These are phyloP conservation scores for Chlorophyllum brunneum DNA, from an alignment of 768 basidiomycete genomes.

Conservation along the genomic window DNA sequence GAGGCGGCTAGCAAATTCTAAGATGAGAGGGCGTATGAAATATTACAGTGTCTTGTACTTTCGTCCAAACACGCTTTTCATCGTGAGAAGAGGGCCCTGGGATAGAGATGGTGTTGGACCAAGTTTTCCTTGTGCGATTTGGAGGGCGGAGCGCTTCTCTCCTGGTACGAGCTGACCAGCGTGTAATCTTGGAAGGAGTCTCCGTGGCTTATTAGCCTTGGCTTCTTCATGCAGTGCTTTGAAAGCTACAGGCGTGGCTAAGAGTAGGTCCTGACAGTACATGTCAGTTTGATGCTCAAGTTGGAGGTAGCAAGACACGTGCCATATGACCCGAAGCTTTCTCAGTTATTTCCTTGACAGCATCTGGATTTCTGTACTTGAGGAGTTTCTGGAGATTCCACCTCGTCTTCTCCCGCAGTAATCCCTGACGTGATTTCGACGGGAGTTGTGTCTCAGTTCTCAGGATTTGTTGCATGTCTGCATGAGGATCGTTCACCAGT, in stretches of 20 bases:
- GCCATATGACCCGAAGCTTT: constrained; percentile 69
- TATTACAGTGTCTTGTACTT: constrained; percentile 21
- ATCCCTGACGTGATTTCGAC: constrained; percentile 30
- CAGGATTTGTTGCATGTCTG: constrained; percentile 42
- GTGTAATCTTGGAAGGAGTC: constrained; percentile 27
- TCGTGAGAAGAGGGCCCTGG: constrained; percentile 21
- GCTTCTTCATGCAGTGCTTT: constrained; percentile 42
- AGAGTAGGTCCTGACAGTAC: constrained; percentile 51
- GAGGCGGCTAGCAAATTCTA: constrained; percentile 35
- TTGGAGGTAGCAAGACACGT: constrained; percentile 25
- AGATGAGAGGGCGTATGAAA: not conserved
- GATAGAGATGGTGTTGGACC: constrained; percentile 24
- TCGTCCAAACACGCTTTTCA: constrained; percentile 30
- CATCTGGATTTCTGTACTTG: constrained; percentile 48
- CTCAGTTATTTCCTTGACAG: constrained; percentile 42
- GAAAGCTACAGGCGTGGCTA: constrained; percentile 60
- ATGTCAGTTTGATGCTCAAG: constrained; percentile 12
- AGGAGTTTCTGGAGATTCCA: constrained; percentile 76
- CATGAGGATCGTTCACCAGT: constrained; percentile 49
- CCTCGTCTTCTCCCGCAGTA: constrained; percentile 61
- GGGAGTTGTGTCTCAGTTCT: constrained; percentile 42
- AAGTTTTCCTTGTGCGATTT: constrained; percentile 51
- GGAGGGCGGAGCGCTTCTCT: constrained; percentile 51
- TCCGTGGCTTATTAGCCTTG: constrained; percentile 30
- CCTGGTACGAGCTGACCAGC: constrained; percentile 60